Evolutionary conservation across 202 grass and related monocot species (phyloP).

Genomic region (Schoenoplectus tabernaemontani): DNA sequence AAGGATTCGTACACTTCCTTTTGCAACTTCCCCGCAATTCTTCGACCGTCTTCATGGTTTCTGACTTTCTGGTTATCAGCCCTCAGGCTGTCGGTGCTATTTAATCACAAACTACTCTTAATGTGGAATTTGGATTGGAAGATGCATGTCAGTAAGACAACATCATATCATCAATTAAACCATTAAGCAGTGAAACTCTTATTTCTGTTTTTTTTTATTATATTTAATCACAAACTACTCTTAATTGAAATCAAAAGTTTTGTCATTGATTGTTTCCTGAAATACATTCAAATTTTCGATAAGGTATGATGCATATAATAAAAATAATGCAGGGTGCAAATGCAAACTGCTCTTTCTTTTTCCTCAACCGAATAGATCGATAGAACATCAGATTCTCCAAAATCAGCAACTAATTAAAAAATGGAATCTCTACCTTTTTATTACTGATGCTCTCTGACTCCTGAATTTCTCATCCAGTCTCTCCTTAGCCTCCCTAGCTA

Average conservation of each 20-base stretch:
- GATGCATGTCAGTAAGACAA: neutral
- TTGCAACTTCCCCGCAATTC: conserved; percentile 28
- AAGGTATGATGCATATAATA: neutral
- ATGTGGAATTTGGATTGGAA: neutral
- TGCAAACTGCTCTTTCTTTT: neutral
- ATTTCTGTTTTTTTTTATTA: neutral
- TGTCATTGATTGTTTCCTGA: neutral
- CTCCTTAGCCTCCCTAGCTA: conserved; percentile 73
- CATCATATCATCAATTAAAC: neutral
- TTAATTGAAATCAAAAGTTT: neutral
- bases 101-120: too few relatives aligned
- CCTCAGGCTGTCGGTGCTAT: conserved; percentile 55
- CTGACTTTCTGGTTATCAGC: neutral
- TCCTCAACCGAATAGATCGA: neutral
- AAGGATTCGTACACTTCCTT: conserved; percentile 56
- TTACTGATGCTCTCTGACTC: conserved; percentile 26
- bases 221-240: neutral
- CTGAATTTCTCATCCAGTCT: conserved; percentile 61
- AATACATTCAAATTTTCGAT: neutral
- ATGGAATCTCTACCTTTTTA: conserved; percentile 40
- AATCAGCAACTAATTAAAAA: neutral
- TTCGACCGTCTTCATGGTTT: neutral
- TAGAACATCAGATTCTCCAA: neutral
- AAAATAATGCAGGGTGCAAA: neutral
- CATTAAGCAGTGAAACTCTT: neutral